A percentile compares a stretch with the other conserved stretches of the same genome.
phyloP scores from a whole-genome alignment of 495 filamentous ascomycete species.

The Trichocladium antarcticum region DNA sequence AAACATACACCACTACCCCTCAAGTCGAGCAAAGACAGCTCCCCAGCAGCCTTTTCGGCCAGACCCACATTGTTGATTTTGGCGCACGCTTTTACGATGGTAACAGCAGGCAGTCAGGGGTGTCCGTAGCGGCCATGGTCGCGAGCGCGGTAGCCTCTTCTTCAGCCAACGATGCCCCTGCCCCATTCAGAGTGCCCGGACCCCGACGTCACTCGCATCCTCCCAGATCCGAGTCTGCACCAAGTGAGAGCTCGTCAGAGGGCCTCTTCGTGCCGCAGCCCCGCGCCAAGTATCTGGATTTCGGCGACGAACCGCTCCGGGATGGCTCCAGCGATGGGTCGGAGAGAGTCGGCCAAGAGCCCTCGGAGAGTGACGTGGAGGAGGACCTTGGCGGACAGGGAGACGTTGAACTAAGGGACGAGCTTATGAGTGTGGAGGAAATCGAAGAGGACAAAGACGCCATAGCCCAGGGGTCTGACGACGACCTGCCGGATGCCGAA shows the following conservation, averaged over 20 bases:
- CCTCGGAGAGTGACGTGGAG: neutral
- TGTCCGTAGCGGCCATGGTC: neutral
- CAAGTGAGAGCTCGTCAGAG: constrained; percentile 3
- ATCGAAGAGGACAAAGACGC: neutral
- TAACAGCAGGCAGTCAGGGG: neutral
- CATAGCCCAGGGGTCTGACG: constrained; percentile 1
- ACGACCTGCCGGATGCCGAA: constrained; percentile 1
- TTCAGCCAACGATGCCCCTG: neutral
- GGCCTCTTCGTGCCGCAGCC: constrained; percentile 1
- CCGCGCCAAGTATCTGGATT: neutral
- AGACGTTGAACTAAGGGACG: neutral
- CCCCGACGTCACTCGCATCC: neutral
- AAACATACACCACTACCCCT: neutral
- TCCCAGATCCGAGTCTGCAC: neutral
- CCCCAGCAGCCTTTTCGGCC: neutral
- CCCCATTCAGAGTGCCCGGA: neutral
- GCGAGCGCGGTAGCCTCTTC: neutral
- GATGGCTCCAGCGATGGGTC: neutral
- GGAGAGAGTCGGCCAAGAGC: neutral
- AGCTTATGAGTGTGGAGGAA: neutral
- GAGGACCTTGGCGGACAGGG: constrained; percentile 5
- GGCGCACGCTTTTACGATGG: neutral
- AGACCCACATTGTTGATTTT: constrained; percentile 16
- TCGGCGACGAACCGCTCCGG: neutral
- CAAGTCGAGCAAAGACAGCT: neutral